Percentiles rank a stretch among this genome's conserved stretches.
Conservation (phyloP, 352 stramenopile species). For the Pythium pyrilobum region DNA sequence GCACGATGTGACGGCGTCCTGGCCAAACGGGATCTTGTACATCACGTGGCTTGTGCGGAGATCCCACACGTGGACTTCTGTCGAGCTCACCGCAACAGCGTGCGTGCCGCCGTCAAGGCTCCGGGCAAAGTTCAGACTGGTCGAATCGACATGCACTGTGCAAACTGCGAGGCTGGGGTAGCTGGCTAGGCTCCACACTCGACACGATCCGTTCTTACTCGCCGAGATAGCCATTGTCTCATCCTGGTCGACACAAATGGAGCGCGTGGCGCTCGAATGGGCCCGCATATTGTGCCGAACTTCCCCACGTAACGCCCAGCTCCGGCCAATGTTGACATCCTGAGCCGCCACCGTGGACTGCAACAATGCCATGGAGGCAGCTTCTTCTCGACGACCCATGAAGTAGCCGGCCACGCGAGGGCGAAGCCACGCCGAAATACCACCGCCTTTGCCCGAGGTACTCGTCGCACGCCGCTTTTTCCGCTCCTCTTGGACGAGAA, state of each 20-base stretch:
- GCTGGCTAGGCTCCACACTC: slow-evolving; percentile 54
- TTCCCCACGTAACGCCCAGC: slow-evolving; percentile 32
- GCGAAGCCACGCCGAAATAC: slow-evolving; percentile 29
- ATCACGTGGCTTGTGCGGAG: slow-evolving; percentile 54
- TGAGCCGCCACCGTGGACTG: neutral
- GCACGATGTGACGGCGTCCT: slow-evolving; percentile 41
- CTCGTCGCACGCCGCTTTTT: slow-evolving; percentile 23
- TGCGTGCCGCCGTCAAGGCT: slow-evolving; percentile 24
- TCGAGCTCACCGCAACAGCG: slow-evolving; percentile 36
- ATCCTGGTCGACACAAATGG: slow-evolving; percentile 46
- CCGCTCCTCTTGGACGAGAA: slow-evolving; percentile 45
- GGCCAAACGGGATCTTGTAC: slow-evolving; percentile 47
- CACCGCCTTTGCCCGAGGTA: slow-evolving; percentile 1
- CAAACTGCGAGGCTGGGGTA: slow-evolving; percentile 30
- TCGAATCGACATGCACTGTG: slow-evolving; percentile 22
- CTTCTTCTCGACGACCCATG: slow-evolving; percentile 6
- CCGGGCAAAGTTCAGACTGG: slow-evolving; percentile 20
- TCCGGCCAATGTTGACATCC: slow-evolving; percentile 9
- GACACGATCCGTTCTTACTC: slow-evolving; percentile 71
- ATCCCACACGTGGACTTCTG: slow-evolving; percentile 62
- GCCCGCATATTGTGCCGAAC: slow-evolving; percentile 54
- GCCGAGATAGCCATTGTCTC: slow-evolving; percentile 60
- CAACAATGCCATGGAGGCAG: neutral
- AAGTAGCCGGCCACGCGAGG: slow-evolving; percentile 15
- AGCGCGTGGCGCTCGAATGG: slow-evolving; percentile 55